These are phyloP conservation scores for Macaranga tanarius DNA, from an alignment of 441 rosid species.

Conservation along the genomic window DNA sequence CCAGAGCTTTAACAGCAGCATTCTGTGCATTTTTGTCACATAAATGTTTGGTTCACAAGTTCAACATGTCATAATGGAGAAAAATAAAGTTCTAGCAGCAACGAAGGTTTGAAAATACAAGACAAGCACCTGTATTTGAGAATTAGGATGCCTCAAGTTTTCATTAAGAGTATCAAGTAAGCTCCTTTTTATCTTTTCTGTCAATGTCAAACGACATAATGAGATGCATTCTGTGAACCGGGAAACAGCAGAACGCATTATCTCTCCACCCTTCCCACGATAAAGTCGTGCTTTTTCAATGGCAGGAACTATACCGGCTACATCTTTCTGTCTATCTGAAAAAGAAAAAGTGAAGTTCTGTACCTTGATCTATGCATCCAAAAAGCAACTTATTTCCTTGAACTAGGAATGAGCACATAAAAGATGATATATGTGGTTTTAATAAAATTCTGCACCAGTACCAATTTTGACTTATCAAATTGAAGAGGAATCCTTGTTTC, in stretches of 20 bases:
- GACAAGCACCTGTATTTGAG: slow-evolving; percentile 81
- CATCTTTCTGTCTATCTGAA: slow-evolving; percentile 65
- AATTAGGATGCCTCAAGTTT: slow-evolving; percentile 90
- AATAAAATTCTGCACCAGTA: background rate
- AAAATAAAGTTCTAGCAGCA: slow-evolving; percentile 18
- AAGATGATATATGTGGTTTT: background rate
- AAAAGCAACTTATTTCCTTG: slow-evolving; percentile 7
- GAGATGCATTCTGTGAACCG: slow-evolving; percentile 85
- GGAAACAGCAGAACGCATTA: slow-evolving; percentile 97
- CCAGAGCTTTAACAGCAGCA: slow-evolving; percentile 78
- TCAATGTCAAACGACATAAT: slow-evolving; percentile 47
- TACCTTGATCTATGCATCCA: background rate
- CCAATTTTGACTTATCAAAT: background rate
- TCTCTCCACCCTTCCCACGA: slow-evolving; percentile 99
- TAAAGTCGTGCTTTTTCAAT: slow-evolving; percentile 97
- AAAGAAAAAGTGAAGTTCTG: slow-evolving; percentile 8
- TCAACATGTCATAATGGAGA: slow-evolving; percentile 18
- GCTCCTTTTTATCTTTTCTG: slow-evolving; percentile 65
- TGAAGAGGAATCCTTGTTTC: background rate
- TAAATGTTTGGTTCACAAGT: slow-evolving; percentile 19
- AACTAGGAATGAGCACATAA: background rate
- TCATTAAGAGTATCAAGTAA: slow-evolving; percentile 77
- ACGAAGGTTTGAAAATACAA: slow-evolving; percentile 23
- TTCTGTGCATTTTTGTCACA: slow-evolving; percentile 42
- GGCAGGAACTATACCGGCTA: slow-evolving; percentile 81